Conservation (phyloP, 495 filamentous ascomycete genomes). For the Glutinoglossum americanum region DNA sequence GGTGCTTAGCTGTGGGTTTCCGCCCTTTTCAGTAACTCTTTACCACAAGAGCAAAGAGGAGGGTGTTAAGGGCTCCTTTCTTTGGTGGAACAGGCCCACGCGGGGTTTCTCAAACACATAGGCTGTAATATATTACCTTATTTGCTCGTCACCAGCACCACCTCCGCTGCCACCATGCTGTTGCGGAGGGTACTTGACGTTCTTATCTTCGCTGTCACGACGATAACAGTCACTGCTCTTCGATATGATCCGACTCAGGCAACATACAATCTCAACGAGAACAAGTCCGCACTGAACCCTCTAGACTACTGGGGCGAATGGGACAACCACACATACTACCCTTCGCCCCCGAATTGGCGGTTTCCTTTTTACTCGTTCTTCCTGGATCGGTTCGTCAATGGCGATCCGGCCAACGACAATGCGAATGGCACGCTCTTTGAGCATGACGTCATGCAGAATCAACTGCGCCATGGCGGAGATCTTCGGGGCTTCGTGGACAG, state of each 20-base stretch:
- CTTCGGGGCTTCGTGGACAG: slow-evolving; percentile 17
- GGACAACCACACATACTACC: slow-evolving; percentile 28
- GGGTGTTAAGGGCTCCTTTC: no score
- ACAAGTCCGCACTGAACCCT: slow-evolving; percentile 32
- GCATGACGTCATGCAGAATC: slow-evolving; percentile 17
- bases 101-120: no score
- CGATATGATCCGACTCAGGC: slow-evolving; percentile 31
- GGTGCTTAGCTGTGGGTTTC: no score
- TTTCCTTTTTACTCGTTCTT: slow-evolving; percentile 54
- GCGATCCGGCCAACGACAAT: slow-evolving; percentile 51
- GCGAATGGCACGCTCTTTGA: slow-evolving; percentile 22
- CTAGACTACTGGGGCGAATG: slow-evolving; percentile 42
- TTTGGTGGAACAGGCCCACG: no score
- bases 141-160: not conserved
- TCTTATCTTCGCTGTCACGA: not conserved
- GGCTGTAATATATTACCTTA: no score
- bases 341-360: slow-evolving; percentile 46
- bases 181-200: not conserved
- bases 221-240: slow-evolving; percentile 14
- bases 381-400: slow-evolving; percentile 50
- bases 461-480: slow-evolving; percentile 22
- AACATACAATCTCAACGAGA: slow-evolving; percentile 41
- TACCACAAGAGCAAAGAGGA: no score
- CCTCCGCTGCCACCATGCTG: not conserved
- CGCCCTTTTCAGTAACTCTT: no score